These are phyloP conservation scores for Penicillium ochrochloron DNA, from an alignment of 495 filamentous ascomycete genomes.

Conservation along the genomic window DNA sequence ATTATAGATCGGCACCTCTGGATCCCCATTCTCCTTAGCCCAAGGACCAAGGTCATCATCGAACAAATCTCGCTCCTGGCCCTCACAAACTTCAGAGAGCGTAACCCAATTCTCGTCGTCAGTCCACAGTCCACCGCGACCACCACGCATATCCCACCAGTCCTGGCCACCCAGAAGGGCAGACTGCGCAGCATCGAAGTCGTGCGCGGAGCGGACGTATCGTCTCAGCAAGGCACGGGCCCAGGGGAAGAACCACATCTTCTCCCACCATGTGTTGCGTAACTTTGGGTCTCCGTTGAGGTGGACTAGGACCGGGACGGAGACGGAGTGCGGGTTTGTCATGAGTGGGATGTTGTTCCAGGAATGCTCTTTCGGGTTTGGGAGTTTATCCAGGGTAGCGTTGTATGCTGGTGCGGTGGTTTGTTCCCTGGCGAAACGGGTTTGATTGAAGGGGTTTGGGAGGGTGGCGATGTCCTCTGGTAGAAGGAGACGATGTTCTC, in stretches of 20 bases:
- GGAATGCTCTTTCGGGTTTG: conserved; percentile 37
- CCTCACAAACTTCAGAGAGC: conserved; percentile 58
- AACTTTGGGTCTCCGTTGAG: conserved; percentile 50
- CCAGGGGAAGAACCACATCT: conserved; percentile 63
- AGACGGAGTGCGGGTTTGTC: conserved; percentile 56
- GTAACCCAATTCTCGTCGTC: conserved; percentile 57
- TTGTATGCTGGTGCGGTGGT: conserved; percentile 45
- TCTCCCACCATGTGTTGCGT: conserved; percentile 54
- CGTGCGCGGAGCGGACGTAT: conserved; percentile 52
- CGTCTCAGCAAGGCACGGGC: conserved; percentile 55
- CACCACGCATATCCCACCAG: conserved; percentile 60
- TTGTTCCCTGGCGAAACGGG: conserved; percentile 37
- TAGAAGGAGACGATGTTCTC: conserved; percentile 48
- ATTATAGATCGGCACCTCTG: conserved; percentile 61
- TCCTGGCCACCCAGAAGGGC: conserved; percentile 53
- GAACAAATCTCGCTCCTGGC: conserved; percentile 56
- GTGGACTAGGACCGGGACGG: conserved; percentile 56
- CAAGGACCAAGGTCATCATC: conserved; percentile 46
- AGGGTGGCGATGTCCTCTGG: conserved; percentile 46
- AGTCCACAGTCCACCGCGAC: conserved; percentile 65
- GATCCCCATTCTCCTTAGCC: conserved; percentile 66
- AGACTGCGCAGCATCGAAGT: conserved; percentile 48
- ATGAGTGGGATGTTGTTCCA: conserved; percentile 57
- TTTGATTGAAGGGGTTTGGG: conserved; percentile 47
- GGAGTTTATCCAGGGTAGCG: conserved; percentile 47